Evolutionary conservation across 2,329 filamentous ascomycete genomes (phyloP).

Genomic region (Xylariaceae sp.): DNA sequence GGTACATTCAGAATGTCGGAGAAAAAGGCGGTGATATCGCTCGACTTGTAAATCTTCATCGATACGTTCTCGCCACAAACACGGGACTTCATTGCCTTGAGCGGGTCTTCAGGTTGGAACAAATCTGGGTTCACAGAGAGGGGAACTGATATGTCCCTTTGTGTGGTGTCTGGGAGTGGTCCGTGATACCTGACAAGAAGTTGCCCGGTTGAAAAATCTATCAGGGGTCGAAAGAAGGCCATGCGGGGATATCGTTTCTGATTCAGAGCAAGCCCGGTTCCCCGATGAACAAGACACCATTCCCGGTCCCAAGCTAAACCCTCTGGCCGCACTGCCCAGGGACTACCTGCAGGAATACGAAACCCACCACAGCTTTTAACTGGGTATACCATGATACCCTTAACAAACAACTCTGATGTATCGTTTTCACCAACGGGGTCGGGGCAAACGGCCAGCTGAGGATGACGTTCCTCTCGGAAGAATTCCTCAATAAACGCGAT

Average conservation of each 20-base stretch:
- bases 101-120: constrained; percentile 39
- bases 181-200: constrained; percentile 55
- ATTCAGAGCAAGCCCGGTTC: constrained; percentile 75
- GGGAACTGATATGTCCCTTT: constrained; percentile 47
- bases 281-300: constrained; percentile 89
- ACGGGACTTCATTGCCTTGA: constrained; percentile 49
- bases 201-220: constrained; percentile 64
- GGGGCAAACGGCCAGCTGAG: constrained; percentile 10
- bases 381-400: constrained; percentile 70
- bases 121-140: constrained; percentile 62
- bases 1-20: constrained; percentile 67
- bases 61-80: constrained; percentile 79
- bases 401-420: constrained; percentile 43
- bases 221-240: constrained; percentile 69
- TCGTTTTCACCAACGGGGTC: background rate
- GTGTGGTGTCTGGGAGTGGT: constrained; percentile 6
- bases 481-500: constrained; percentile 67
- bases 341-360: constrained; percentile 53
- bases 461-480: constrained; percentile 36
- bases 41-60: constrained; percentile 63
- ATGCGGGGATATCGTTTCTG: constrained; percentile 87
- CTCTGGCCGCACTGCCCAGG: constrained; percentile 75
- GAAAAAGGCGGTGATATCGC: constrained; percentile 69
- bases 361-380: constrained; percentile 92
- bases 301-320: constrained; percentile 92